Conservation (phyloP, 768 basidiomycete species). For the Infundibulicybe gibba region DNA sequence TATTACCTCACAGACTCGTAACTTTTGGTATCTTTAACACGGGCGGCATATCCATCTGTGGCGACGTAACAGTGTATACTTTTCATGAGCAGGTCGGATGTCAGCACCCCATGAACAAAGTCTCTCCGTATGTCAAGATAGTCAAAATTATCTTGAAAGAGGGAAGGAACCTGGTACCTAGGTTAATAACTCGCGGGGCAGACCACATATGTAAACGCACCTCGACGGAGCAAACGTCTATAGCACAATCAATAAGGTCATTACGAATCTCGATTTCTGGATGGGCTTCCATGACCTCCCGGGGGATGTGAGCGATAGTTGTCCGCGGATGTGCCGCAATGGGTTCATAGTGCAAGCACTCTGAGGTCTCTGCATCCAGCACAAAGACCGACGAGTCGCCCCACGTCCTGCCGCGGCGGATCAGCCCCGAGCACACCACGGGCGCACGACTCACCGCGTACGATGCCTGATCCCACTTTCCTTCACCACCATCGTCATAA, state of each 20-base stretch:
- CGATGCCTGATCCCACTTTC: conserved; percentile 69
- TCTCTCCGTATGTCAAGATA: conserved; percentile 89
- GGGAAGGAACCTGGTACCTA: conserved; percentile 71
- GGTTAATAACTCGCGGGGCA: neutral
- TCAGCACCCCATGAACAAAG: conserved; percentile 92
- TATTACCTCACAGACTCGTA: conserved; percentile 84
- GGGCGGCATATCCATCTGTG: conserved; percentile 86
- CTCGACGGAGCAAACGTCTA: conserved; percentile 94
- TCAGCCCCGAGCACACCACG: conserved; percentile 2
- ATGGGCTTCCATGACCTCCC: conserved; percentile 68
- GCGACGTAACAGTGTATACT: conserved; percentile 90
- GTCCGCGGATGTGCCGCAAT: conserved; percentile 67
- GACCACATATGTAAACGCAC: conserved; percentile 32
- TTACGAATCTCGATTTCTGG: conserved; percentile 84
- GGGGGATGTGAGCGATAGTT: conserved; percentile 62
- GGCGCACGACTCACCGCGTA: conserved; percentile 52
- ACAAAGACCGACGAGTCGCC: conserved; percentile 80
- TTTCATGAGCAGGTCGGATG: conserved; percentile 92
- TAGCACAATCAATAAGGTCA: conserved; percentile 84
- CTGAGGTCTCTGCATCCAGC: conserved; percentile 68
- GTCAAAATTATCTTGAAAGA: conserved; percentile 99
- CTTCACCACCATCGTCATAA: conserved; percentile 95
- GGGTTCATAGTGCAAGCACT: conserved; percentile 85
- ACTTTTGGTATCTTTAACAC: conserved; percentile 89
- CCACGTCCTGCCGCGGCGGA: conserved; percentile 42